phyloP scores from a whole-genome alignment of 768 basidiomycete genomes.

The Bullera alba region DNA sequence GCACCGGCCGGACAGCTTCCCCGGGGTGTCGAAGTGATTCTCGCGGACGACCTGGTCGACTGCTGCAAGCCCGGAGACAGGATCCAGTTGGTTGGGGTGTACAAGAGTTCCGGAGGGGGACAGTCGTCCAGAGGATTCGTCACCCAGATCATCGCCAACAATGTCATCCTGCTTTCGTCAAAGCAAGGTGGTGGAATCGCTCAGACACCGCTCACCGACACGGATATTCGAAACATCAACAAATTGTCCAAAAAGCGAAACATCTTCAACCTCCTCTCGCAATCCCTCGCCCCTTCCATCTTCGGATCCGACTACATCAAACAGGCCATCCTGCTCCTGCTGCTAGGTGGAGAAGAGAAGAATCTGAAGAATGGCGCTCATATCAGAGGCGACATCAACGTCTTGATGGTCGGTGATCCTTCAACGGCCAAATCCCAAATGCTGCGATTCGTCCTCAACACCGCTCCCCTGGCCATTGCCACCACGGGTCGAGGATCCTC shows the following conservation, averaged over 20 bases:
- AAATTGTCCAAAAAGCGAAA: slow-evolving; percentile 79
- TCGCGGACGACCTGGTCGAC: slow-evolving; percentile 95
- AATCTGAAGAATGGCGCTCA: slow-evolving; percentile 95
- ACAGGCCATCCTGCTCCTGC: slow-evolving; percentile 79
- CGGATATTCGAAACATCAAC: slow-evolving; percentile 92
- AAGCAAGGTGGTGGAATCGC: slow-evolving; percentile 94
- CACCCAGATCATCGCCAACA: slow-evolving; percentile 87
- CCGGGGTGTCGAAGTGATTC: slow-evolving; percentile 86
- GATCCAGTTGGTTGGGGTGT: slow-evolving; percentile 91
- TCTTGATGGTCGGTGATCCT: slow-evolving; percentile 98
- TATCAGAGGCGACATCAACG: slow-evolving; percentile 97
- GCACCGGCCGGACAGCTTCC: slow-evolving; percentile 96
- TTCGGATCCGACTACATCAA: slow-evolving; percentile 96
- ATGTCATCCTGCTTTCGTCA: slow-evolving; percentile 86
- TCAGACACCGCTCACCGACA: slow-evolving; percentile 81
- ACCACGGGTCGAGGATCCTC: slow-evolving; percentile 96
- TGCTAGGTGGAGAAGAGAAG: slow-evolving; percentile 96
- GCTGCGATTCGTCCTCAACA: slow-evolving; percentile 89
- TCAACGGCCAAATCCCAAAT: slow-evolving; percentile 97
- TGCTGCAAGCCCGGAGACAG: slow-evolving; percentile 96
- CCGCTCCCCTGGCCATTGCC: slow-evolving; percentile 93
- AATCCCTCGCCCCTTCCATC: slow-evolving; percentile 94
- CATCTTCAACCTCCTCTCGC: slow-evolving; percentile 80
- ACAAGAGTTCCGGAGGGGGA: slow-evolving; percentile 88
- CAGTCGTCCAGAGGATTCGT: slow-evolving; percentile 80